Percentiles rank a stretch among this genome's conserved stretches.
phyloP scores from a whole-genome alignment of 495 filamentous ascomycete species.

The Penicillium pulvis region DNA sequence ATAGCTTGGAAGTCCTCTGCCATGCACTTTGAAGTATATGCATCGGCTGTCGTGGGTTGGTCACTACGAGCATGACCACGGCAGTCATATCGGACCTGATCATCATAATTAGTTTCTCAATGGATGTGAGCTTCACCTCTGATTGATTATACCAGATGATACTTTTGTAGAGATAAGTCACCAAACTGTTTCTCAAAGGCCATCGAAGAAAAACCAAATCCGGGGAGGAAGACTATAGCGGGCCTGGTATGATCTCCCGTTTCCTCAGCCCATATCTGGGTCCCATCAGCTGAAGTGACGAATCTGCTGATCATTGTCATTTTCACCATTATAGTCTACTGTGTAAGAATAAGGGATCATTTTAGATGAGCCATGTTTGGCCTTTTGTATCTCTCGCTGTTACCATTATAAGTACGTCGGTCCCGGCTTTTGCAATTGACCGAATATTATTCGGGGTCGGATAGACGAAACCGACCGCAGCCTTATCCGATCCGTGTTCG shows the following conservation, averaged over 20 bases:
- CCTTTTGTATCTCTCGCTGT: neutral
- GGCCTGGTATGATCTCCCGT: neutral
- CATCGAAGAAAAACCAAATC: neutral
- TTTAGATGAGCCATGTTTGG: too few species aligned
- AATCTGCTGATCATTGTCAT: neutral
- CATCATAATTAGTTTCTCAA: neutral
- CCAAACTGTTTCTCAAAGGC: conserved; percentile 6
- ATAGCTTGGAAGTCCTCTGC: conserved; percentile 2
- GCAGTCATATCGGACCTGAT: conserved; percentile 4
- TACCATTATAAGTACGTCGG: neutral
- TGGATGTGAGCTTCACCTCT: neutral
- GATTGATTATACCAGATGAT: neutral
- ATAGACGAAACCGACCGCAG: neutral
- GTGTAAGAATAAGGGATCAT: neutral
- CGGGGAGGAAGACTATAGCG: neutral
- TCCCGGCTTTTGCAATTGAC: neutral
- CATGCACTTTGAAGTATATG: conserved; percentile 1
- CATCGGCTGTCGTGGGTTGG: neutral
- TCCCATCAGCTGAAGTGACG: neutral
- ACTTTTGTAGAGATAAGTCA: neutral
- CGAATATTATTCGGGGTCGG: neutral
- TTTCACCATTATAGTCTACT: neutral
- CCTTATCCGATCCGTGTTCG: too few species aligned
- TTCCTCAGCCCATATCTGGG: conserved; percentile 1
- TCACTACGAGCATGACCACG: conserved; percentile 4